phyloP scores from a whole-genome alignment of 176 grass and related monocot species.

The Elaeis guineensis region DNA sequence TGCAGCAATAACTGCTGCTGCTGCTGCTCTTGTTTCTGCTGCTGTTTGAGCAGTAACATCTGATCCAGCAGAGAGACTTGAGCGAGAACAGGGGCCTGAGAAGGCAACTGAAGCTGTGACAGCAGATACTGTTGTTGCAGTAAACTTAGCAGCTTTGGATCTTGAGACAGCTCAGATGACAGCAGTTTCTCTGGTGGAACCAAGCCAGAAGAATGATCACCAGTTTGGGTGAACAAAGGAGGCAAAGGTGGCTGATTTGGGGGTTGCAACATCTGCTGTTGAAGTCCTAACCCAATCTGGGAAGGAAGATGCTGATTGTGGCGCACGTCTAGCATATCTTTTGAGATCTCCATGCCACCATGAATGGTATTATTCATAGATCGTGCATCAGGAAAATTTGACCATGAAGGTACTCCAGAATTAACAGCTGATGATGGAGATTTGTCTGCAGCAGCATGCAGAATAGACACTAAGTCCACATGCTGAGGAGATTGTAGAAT shows the following conservation, averaged over 20 bases:
- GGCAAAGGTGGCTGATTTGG: conserved; percentile 37
- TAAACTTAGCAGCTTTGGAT: conserved; percentile 59
- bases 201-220: conserved; percentile 13
- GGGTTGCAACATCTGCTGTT: conserved; percentile 43
- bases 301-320: conserved; percentile 53
- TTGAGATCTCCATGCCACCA: conserved; percentile 33
- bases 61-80: conserved; percentile 89
- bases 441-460: conserved; percentile 69
- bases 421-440: conserved; percentile 33
- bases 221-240: conserved; percentile 27
- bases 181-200: conserved; percentile 50
- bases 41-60: conserved; percentile 77
- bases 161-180: conserved; percentile 57
- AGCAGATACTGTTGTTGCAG: conserved; percentile 89
- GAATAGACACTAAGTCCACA: conserved; percentile 72
- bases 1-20: conserved; percentile 40
- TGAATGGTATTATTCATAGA: conserved; percentile 32
- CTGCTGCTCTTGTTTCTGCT: conserved; percentile 64
- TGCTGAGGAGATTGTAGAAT: conserved; percentile 51
- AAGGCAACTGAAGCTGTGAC: conserved; percentile 68
- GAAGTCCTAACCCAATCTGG: conserved; percentile 43
- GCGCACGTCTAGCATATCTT: conserved; percentile 39
- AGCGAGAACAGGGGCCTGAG: conserved; percentile 48
- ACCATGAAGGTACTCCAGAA: conserved; percentile 38
- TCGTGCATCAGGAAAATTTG: conserved; percentile 55